phyloP scores from a whole-genome alignment of 164 flowering plant species.

The Umbilicus rupestris region DNA sequence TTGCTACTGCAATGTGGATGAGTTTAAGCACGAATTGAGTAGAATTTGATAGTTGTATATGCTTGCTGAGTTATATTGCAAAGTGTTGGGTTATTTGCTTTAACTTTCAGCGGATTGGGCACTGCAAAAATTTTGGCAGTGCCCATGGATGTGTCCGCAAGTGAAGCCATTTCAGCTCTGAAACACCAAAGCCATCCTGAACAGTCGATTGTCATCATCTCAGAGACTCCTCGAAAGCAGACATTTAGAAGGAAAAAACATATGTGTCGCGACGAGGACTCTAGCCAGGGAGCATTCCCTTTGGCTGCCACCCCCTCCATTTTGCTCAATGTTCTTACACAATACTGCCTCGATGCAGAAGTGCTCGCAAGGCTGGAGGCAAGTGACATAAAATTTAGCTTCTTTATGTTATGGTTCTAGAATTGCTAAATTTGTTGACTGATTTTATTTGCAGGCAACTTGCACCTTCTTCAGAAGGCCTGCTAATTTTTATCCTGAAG shows the following conservation, averaged over 20 bases:
- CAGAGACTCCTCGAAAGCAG: conserved; percentile 36
- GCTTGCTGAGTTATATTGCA: too few relatives aligned
- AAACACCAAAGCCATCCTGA: conserved; percentile 26
- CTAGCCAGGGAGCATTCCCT: conserved; percentile 81
- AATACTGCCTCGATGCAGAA: conserved; percentile 74
- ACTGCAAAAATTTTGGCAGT: too few relatives aligned
- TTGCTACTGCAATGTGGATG: too few relatives aligned
- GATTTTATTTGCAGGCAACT: conserved; percentile 64
- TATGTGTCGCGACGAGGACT: conserved; percentile 77
- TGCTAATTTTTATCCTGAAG: conserved; percentile 78
- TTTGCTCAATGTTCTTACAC: conserved; percentile 90
- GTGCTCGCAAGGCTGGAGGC: conserved; percentile 98
- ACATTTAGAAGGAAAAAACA: conserved; percentile 57
- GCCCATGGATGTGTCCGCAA: too few relatives aligned
- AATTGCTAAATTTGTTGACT: conserved; percentile 73
- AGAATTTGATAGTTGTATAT: too few relatives aligned
- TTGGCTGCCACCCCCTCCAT: conserved; percentile 85
- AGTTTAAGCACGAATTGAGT: too few relatives aligned
- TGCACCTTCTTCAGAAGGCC: conserved; percentile 87
- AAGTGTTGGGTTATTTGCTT: too few relatives aligned
- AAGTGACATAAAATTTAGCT: too few relatives aligned
- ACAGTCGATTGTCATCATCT: conserved; percentile 46
- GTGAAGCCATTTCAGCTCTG: too few relatives aligned
- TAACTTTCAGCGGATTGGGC: too few relatives aligned
- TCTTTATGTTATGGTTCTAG: conserved; percentile 25